Conservation (phyloP, 208 protist genomes). For the Crithidia bombi region DNA sequence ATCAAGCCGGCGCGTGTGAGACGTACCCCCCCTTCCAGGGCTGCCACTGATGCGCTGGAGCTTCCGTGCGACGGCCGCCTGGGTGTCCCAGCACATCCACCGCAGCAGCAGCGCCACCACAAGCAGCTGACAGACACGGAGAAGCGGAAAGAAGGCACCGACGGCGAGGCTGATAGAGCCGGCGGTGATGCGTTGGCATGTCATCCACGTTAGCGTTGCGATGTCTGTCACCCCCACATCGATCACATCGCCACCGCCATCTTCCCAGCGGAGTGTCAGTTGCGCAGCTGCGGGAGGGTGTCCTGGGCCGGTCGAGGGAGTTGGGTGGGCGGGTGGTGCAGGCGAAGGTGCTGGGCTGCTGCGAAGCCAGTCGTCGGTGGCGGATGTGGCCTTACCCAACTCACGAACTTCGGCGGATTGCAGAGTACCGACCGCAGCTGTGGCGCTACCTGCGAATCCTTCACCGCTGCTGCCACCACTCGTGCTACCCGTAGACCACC, state of each 20-base stretch:
- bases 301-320: neutral
- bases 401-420: constrained; percentile 1
- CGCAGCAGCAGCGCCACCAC: constrained; percentile 26
- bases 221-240: constrained; percentile 20
- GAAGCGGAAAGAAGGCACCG: constrained; percentile 21
- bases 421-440: neutral
- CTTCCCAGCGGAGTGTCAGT: neutral
- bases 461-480: neutral
- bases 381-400: constrained; percentile 23
- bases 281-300: neutral
- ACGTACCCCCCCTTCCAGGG: neutral
- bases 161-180: constrained; percentile 17
- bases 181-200: constrained; percentile 10
- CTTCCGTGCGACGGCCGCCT: neutral
- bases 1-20: neutral
- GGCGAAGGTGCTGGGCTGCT: neutral
- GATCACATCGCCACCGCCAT: constrained; percentile 7
- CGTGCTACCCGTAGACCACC: constrained; percentile 17
- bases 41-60: neutral
- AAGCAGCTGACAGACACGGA: constrained; percentile 23
- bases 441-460: neutral
- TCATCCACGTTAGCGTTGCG: constrained; percentile 28
- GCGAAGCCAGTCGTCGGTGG: constrained; percentile 44
- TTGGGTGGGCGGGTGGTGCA: neutral
- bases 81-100: constrained; percentile 26